Evolutionary conservation across 129 eudicot species (phyloP).

Genomic region (Heracleum sosnowskyi): DNA sequence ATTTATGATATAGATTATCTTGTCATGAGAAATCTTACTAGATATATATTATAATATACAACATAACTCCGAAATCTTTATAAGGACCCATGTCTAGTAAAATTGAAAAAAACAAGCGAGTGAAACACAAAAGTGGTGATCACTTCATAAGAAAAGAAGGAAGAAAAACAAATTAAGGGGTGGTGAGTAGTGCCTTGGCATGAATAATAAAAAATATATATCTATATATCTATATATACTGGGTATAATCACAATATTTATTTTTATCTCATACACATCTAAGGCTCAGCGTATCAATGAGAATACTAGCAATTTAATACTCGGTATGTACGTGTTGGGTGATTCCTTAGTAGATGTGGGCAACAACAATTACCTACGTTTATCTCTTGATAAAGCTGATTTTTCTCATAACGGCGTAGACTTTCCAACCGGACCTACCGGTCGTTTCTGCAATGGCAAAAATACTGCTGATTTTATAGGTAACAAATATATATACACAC

Average conservation of each 20-base stretch:
- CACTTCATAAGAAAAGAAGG: neutral
- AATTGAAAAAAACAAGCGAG: too few species aligned
- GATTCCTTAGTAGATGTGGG: slow-evolving; percentile 1
- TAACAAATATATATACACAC: too few species aligned
- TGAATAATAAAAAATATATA: neutral
- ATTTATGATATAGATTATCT: too few species aligned
- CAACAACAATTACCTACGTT: neutral
- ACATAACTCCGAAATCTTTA: neutral
- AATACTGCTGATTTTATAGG: slow-evolving; percentile 85
- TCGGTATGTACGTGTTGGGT: neutral
- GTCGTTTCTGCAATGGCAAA: slow-evolving; percentile 79
- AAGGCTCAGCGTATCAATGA: neutral
- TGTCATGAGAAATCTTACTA: neutral
- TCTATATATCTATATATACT: too few species aligned
- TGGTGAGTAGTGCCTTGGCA: neutral
- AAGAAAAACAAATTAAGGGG: too few species aligned
- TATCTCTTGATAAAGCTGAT: slow-evolving; percentile 35
- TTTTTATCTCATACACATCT: neutral
- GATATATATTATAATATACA: too few species aligned
- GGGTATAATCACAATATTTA: too few species aligned
- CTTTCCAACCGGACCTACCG: slow-evolving; percentile 61
- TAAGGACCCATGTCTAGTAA: neutral
- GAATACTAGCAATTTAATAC: neutral
- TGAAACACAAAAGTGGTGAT: too few species aligned
- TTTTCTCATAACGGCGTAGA: slow-evolving; percentile 77